phyloP scores from a whole-genome alignment of 2,329 filamentous ascomycete genomes.

The Sarocladium brachiariae region DNA sequence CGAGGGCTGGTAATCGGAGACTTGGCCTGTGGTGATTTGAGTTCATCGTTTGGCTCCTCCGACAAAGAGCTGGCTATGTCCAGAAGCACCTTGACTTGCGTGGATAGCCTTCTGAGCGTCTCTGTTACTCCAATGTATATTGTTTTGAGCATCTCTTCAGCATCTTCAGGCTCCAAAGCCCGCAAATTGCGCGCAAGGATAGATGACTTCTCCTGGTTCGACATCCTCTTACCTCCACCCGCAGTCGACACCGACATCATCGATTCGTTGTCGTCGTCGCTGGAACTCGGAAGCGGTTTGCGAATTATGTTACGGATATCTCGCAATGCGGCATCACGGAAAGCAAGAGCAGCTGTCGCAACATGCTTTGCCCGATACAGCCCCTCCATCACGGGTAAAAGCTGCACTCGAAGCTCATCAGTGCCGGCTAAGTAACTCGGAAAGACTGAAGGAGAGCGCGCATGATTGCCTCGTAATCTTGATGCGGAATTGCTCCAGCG shows the following conservation, averaged over 20 bases:
- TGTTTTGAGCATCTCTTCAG: constrained; percentile 72
- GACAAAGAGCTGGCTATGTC: constrained; percentile 79
- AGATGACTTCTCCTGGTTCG: constrained; percentile 82
- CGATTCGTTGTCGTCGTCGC: constrained; percentile 87
- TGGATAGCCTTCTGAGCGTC: constrained; percentile 74
- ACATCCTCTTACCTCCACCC: constrained; percentile 58
- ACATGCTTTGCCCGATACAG: constrained; percentile 78
- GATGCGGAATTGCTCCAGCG: constrained; percentile 77
- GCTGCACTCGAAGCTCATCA: constrained; percentile 60
- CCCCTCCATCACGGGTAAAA: constrained; percentile 67
- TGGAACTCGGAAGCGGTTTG: constrained; percentile 81
- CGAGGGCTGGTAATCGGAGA: constrained; percentile 49
- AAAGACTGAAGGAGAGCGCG: constrained; percentile 59
- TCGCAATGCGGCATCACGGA: constrained; percentile 74
- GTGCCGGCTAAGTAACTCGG: constrained; percentile 74
- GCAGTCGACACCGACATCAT: constrained; percentile 79
- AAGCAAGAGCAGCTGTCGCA: constrained; percentile 72
- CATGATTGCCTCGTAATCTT: constrained; percentile 61
- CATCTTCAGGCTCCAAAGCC: constrained; percentile 73
- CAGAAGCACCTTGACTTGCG: constrained; percentile 89
- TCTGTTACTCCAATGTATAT: constrained; percentile 88
- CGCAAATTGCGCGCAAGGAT: constrained; percentile 83
- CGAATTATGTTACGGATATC: constrained; percentile 84
- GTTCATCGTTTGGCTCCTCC: constrained; percentile 30
- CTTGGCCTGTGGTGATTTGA: constrained; percentile 41